Base-by-base conservation (phyloP, 371 early-diverging fungal species). In the Chytridium lagenaria region DNA sequence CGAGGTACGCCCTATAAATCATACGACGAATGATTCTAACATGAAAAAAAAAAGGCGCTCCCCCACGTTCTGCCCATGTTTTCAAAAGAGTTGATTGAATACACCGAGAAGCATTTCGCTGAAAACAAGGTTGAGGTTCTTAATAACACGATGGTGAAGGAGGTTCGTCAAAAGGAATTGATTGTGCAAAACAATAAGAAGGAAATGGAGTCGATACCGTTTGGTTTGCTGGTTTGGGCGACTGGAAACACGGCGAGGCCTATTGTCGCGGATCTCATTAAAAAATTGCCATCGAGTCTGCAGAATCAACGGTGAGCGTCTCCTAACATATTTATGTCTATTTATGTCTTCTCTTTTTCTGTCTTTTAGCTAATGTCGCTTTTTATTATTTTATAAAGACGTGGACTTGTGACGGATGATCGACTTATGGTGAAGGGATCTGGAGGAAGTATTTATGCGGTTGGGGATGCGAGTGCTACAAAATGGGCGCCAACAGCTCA, bases 241-340 rank as follows among this genome's bases (percentile, higher is more conserved):
- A 95, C 97, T 1, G 96, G 97, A 38, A 97, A 95, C 79, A 93
- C 94, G n/a, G 84, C 93, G 22, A 88, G 94, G 44, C 92, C 94
- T 2, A 81, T 95, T 37, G 86, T 93, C 64, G 79, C 87, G 31
- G 86, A 92, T 55, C 78, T 95, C 76, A 92, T 93, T 84, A 82
- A 86, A 71, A 86, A 89, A 75, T 78, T 93, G 15, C 75, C 77
- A 40, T 86, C 90, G 30, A 86, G 86, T 23, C 74, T 81, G 2
- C 97, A 97, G 79, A 93, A 81, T 31, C 87, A 89, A 67, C 87
- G 92, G 84, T 80, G 73, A 31, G 66, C 5, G n/a, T n/a, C n/a
- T n/a, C n/a, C n/a, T n/a, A n/a, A n/a, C n/a, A n/a, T n/a, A n/a
- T n/a, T n/a, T n/a, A n/a, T n/a, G n/a, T n/a, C n/a, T n/a, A n/a